Percentiles rank a stretch among this genome's conserved stretches.
Evolutionary conservation across 2,329 filamentous ascomycete species (phyloP).

Genomic region (Blumeria graminis): DNA sequence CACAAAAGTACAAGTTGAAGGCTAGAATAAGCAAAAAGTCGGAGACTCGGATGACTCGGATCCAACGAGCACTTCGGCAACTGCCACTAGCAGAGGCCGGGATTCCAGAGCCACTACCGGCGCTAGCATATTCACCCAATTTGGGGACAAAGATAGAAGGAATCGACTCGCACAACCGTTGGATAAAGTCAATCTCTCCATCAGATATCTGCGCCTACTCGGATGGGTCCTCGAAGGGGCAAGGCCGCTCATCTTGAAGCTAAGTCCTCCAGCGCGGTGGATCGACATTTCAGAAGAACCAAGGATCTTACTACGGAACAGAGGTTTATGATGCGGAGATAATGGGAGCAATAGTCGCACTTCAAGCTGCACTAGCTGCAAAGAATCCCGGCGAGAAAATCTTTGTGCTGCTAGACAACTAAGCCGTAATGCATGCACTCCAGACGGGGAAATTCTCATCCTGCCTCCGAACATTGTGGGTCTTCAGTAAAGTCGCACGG

Average conservation of each 20-base stretch:
- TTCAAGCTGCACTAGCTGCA: not conserved
- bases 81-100: no score
- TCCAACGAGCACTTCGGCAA: no score
- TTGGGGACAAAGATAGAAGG: not conserved
- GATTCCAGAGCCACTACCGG: not conserved
- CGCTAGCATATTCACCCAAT: not conserved
- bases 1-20: no score
- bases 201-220: not conserved
- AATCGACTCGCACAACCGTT: not conserved
- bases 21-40: no score
- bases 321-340: not conserved
- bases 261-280: not conserved
- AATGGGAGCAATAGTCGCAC: not conserved
- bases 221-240: not conserved
- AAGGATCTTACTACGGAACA: not conserved
- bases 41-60: no score
- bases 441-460: not conserved
- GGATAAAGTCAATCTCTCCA: not conserved
- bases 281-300: not conserved
- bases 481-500: not conserved
- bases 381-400: not conserved
- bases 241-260: not conserved
- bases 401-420: not conserved
- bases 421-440: not conserved
- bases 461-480: not conserved